A percentile compares a stretch with the other conserved stretches of the same genome.
These are phyloP conservation scores for Samsoniella hepiali DNA, from an alignment of 2,329 filamentous ascomycete species.

Conservation along the genomic window DNA sequence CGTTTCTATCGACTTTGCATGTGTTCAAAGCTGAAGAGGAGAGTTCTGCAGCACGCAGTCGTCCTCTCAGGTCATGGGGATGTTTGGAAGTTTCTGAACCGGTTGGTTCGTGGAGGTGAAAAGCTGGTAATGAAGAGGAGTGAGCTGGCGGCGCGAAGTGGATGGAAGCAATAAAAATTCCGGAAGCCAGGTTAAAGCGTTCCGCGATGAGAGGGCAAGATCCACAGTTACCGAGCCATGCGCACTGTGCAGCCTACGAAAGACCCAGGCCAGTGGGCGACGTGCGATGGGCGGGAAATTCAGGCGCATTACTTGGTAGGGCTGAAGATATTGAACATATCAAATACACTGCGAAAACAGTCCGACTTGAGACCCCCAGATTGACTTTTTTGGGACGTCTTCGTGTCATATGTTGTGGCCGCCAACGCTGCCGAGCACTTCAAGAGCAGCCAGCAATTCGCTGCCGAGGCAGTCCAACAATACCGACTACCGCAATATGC, in stretches of 20 bases:
- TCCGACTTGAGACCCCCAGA: too few species aligned
- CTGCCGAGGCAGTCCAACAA: too few species aligned
- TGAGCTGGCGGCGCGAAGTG: slow-evolving; percentile 4
- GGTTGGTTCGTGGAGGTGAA: slow-evolving; percentile 8
- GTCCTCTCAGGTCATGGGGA: slow-evolving; percentile 11
- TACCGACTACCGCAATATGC: too few species aligned
- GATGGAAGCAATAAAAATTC: slow-evolving; percentile 16
- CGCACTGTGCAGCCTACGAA: not conserved
- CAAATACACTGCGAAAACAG: too few species aligned
- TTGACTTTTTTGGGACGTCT: too few species aligned
- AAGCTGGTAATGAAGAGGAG: slow-evolving; percentile 2
- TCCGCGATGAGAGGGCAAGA: slow-evolving; percentile 11
- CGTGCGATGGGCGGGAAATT: not conserved
- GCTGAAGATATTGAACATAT: too few species aligned
- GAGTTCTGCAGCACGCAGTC: not conserved
- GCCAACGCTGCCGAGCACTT: too few species aligned
- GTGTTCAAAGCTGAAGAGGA: slow-evolving; percentile 7
- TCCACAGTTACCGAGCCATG: slow-evolving; percentile 7
- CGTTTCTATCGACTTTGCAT: slow-evolving; percentile 5
- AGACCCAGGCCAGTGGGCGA: not conserved
- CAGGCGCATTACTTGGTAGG: too few species aligned
- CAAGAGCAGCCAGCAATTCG: too few species aligned
- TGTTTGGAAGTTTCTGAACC: not conserved
- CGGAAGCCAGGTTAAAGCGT: slow-evolving; percentile 18
- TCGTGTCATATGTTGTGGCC: too few species aligned